Conservation (phyloP, 2,329 filamentous ascomycete genomes). For the Colletotrichum brevisporum region DNA sequence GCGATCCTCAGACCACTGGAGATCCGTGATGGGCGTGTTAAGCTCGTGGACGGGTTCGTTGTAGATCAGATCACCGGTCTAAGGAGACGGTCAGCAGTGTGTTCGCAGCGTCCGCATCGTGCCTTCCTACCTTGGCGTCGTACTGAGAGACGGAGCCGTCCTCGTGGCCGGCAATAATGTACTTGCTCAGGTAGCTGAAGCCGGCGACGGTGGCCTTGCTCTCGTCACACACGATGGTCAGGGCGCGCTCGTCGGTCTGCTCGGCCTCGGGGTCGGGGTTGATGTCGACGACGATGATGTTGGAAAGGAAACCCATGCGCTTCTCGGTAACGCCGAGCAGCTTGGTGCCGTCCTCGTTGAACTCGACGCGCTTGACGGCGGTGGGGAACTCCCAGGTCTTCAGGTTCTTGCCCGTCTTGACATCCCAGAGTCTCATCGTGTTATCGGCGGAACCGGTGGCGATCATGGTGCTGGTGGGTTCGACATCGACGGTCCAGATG, state of each 20-base stretch:
- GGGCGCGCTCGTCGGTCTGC: constrained; percentile 84
- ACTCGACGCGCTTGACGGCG: constrained; percentile 97
- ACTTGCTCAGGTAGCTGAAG: constrained; percentile 94
- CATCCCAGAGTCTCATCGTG: constrained; percentile 97
- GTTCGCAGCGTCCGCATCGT: neutral
- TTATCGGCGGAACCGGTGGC: constrained; percentile 98
- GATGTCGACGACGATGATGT: constrained; percentile 94
- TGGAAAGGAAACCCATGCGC: constrained; percentile 95
- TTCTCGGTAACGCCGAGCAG: constrained; percentile 97
- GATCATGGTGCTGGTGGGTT: constrained; percentile 91
- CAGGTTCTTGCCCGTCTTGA: constrained; percentile 91
- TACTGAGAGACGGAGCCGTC: constrained; percentile 93
- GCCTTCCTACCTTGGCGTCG: constrained; percentile 81
- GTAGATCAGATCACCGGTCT: constrained; percentile 85
- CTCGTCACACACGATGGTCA: constrained; percentile 94
- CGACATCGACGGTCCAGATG: constrained; percentile 98
- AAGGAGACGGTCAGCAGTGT: constrained; percentile 37
- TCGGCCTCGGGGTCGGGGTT: constrained; percentile 84
- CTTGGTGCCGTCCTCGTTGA: constrained; percentile 92
- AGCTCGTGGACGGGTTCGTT: constrained; percentile 89
- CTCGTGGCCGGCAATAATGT: constrained; percentile 98
- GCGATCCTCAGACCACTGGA: constrained; percentile 94
- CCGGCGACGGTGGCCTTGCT: constrained; percentile 98
- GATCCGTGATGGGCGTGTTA: constrained; percentile 86
- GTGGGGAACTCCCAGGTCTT: constrained; percentile 99